These are phyloP conservation scores for Ustilago bromivora DNA, from an alignment of 1,284 basidiomycete genomes.

Conservation along the genomic window DNA sequence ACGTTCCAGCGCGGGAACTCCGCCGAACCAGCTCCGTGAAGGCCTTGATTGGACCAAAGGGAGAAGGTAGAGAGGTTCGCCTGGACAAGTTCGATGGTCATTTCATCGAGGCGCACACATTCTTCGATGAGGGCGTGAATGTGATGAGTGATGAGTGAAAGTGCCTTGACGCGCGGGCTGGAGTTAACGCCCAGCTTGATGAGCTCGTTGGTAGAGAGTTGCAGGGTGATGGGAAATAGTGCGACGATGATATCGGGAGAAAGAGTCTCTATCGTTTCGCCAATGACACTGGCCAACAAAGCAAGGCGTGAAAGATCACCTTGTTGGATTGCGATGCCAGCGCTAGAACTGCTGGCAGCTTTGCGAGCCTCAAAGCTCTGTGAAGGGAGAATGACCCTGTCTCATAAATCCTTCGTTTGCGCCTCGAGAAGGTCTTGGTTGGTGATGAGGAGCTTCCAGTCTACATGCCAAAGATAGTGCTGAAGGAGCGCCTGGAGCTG, in stretches of 20 bases:
- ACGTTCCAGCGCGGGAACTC: slow-evolving; percentile 48
- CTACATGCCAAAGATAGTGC: slow-evolving; percentile 48
- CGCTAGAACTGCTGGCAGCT: not conserved
- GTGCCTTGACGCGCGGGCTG: slow-evolving; percentile 28
- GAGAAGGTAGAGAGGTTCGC: slow-evolving; percentile 47
- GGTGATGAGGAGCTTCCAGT: slow-evolving; percentile 54
- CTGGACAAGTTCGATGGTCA: slow-evolving; percentile 49
- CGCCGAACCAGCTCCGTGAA: slow-evolving; percentile 31
- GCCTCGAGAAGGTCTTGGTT: slow-evolving; percentile 33
- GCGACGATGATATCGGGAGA: slow-evolving; percentile 23
- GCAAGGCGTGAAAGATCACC: slow-evolving; percentile 46
- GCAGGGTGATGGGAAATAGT: slow-evolving; percentile 17
- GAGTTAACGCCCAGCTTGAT: slow-evolving; percentile 20
- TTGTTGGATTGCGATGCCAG: slow-evolving; percentile 13
- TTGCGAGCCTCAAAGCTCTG: slow-evolving; percentile 9
- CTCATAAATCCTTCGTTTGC: slow-evolving; percentile 35
- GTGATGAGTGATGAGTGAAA: slow-evolving; percentile 36
- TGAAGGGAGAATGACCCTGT: slow-evolving; percentile 31
- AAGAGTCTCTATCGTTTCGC: slow-evolving; percentile 44
- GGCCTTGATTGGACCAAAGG: slow-evolving; percentile 46
- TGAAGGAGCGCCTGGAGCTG: slow-evolving; percentile 23
- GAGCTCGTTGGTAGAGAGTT: not conserved
- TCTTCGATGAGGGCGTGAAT: slow-evolving; percentile 40
- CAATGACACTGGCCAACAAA: slow-evolving; percentile 34
- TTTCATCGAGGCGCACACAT: slow-evolving; percentile 46